Conservation (phyloP, 306 rosid species). For the Inga oerstediana region DNA sequence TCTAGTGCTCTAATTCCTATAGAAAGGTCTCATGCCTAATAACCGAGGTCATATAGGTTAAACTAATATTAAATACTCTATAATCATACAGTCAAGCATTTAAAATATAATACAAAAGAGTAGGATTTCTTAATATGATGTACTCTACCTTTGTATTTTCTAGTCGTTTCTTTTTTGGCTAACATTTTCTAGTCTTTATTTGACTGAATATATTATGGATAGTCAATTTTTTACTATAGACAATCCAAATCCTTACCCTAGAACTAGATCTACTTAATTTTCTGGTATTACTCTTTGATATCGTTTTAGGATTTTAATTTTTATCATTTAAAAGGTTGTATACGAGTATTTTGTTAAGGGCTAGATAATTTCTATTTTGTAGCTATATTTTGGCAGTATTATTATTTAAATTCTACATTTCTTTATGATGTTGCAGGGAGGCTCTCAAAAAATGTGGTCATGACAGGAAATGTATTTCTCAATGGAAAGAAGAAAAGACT, state of each 20-base stretch:
- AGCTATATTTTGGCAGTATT: neutral
- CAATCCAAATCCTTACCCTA: neutral
- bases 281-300: neutral
- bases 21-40: neutral
- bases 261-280: neutral
- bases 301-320: neutral
- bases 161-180: neutral
- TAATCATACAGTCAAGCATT: neutral
- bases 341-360: neutral
- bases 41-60: neutral
- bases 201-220: neutral
- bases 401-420: slow-evolving; percentile 12
- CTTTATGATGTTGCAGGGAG: slow-evolving; percentile 56
- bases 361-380: neutral
- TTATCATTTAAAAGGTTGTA: neutral
- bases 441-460: slow-evolving; percentile 73
- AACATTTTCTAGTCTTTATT: neutral
- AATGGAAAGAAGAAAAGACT: slow-evolving; percentile 74
- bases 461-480: slow-evolving; percentile 75
- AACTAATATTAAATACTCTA: neutral
- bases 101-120: neutral
- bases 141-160: neutral
- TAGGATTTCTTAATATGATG: neutral
- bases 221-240: neutral
- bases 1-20: neutral